Evolutionary conservation across 2,329 filamentous ascomycete genomes (phyloP), one percentile per base, ranked within the genome.

Genomic region (Knoxdaviesia proteae): DNA sequence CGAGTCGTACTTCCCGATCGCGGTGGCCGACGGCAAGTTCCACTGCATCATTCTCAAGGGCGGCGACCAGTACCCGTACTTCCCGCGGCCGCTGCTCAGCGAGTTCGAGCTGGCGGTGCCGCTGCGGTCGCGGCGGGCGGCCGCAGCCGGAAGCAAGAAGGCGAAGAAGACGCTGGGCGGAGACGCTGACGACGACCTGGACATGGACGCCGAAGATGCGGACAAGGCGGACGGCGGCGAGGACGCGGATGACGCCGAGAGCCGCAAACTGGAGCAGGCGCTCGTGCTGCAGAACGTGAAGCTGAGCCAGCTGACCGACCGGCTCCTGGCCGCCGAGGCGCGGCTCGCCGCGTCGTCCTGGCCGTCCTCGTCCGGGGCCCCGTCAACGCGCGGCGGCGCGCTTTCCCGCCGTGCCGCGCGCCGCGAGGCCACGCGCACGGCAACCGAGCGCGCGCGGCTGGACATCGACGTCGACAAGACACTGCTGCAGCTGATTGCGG

Each of bases 41-140:
- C 88, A 96, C 67, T 98, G 92, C 63, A 94, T 98, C 61, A 96
- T 98, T 52, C 77, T 98, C 54, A 98, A 98, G 62, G 90, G 90
- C 48, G 82, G 81, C 34, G 90, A 98, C 55, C 74, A 80, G 54
- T 84, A 94, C 54, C 87, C 88, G 0, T 94, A 90, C 63, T 96
- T 88, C 61, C 90, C 84, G 7, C 77, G 82, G 7, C 87, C 84
- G 2, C 65, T 94, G 35, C 77, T 98, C 34, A 87, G 80, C 37
- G 90, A 98, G 57, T 98, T 98, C 54, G 83, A 86, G 40, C 93
- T 98, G 56, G 75, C 79, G 38, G 72, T 98, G 11, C 90, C 92
- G 0, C 64, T 94, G 36, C 54, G 47, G 47, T 58, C 49, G 51
- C 56, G 53, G 52, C 58, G 50, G 45, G 34, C 51, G 11, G 49